phyloP scores from a whole-genome alignment of 106 monocot genomes.

The Dendrobium officinale region DNA sequence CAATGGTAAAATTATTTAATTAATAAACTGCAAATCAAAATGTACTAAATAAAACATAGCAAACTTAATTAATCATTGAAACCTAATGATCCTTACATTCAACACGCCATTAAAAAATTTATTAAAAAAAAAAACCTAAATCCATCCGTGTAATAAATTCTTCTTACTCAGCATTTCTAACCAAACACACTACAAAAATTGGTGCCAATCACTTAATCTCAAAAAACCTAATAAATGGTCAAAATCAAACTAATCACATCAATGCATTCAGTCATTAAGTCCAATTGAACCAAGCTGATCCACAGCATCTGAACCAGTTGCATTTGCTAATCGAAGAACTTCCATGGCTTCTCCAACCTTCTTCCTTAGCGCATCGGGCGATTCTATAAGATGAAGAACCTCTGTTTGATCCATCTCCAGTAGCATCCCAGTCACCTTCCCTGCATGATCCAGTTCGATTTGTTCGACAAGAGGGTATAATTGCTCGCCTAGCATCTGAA shows the following conservation, averaged over 20 bases:
- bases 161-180: neutral
- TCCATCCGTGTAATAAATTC: neutral
- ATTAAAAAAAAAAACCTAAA: neutral
- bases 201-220: neutral
- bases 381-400: constrained; percentile 63
- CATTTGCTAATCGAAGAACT: constrained; percentile 15
- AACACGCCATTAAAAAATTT: no score
- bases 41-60: no score
- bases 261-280: neutral
- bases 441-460: constrained; percentile 32
- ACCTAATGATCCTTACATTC: no score
- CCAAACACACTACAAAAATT: neutral
- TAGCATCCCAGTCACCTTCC: constrained; percentile 67
- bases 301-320: neutral
- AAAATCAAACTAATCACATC: neutral
- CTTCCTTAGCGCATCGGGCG: constrained; percentile 45
- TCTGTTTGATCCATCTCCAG: constrained; percentile 65
- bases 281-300: constrained; percentile 7
- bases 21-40: no score
- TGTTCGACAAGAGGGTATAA: constrained; percentile 50
- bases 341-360: constrained; percentile 61
- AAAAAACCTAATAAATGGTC: neutral
- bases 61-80: no score
- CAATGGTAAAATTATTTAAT: no score
- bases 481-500: constrained; percentile 58